Conservation (phyloP, 495 filamentous ascomycete species). For the Achaetomiella virescens region DNA sequence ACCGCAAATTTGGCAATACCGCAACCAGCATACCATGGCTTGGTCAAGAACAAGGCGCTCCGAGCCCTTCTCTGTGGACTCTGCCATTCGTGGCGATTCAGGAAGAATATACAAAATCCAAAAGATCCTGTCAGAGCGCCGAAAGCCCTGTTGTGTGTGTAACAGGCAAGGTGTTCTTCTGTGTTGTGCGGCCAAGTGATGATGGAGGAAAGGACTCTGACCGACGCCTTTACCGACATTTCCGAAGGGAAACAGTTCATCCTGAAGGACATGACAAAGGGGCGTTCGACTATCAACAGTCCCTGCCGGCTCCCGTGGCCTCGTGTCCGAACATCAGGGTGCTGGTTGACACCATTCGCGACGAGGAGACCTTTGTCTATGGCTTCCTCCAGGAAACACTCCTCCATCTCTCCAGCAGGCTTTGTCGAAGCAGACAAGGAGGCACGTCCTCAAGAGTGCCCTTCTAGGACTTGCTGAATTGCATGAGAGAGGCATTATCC, state of each 20-base stretch:
- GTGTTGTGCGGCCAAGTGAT: too few relatives aligned
- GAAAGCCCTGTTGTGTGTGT: not conserved
- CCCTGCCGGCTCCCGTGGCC: not conserved
- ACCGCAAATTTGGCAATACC: too few relatives aligned
- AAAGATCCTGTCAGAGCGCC: not conserved
- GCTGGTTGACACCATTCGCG: not conserved
- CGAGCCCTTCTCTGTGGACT: not conserved
- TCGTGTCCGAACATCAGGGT: not conserved
- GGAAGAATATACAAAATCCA: not conserved
- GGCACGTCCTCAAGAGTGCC: not conserved
- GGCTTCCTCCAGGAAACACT: not conserved
- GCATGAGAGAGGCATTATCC: not conserved
- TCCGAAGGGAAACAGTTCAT: not conserved
- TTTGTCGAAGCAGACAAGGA: not conserved
- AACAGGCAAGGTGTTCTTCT: not conserved
- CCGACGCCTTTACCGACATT: too few relatives aligned
- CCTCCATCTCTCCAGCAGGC: not conserved
- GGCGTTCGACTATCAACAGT: not conserved
- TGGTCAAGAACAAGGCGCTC: too few relatives aligned
- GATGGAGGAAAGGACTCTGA: too few relatives aligned
- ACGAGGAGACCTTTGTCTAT: not conserved
- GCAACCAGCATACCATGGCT: too few relatives aligned
- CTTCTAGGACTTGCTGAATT: not conserved
- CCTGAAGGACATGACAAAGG: not conserved
- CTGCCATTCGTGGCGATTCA: not conserved